Evolutionary conservation across 371 early-diverging fungal genomes (phyloP), one percentile per base, ranked within the genome.

Genomic region (Saksenaea oblongispora): DNA sequence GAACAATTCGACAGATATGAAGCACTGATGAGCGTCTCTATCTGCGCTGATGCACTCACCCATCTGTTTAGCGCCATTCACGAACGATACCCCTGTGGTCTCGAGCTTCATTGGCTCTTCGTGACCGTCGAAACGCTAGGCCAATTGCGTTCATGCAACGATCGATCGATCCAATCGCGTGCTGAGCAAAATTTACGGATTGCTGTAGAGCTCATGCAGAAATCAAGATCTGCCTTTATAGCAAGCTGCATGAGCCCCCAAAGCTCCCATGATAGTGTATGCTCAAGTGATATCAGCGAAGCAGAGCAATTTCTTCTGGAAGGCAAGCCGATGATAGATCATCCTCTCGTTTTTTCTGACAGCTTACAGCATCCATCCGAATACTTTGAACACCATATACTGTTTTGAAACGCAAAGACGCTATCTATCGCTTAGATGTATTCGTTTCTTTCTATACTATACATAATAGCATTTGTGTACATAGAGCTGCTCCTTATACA

Each of bases 31-130:
- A 72, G 76, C 41, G 78, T 80, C 0, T 78, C 81, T 4, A 71
- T 80, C 18, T 69, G 70, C 27, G 68, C 71, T 14, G 81, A 80
- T 36, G 76, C 81, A 15, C 56, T 78, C 17, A 61, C 78, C 5
- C 73, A 74, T 28, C 69, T 78, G 3, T 73, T 69, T 26, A 64
- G 72, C 35, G 69, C 65, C 0, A 51, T 80, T 1, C 65, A 61
- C 28, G 56, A 56, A 34, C 66, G 70, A 2, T 27, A 68, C 1
- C 76, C 81, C 0, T 80, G 81, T 36, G 54, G 62, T 1, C 41
- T 80, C 0, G 81, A 80, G 27, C 22, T 73, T 28, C 78, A 80
- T 44, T 78, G 76, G 76, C 27, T 80, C 5, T 10, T 73, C 17
- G 63, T 80, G 15, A 73, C 73, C 10, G 59, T 68, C 34, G 76